Base-by-base conservation (phyloP, 345 rosid genomes). In the Gossypium sturtianum region DNA sequence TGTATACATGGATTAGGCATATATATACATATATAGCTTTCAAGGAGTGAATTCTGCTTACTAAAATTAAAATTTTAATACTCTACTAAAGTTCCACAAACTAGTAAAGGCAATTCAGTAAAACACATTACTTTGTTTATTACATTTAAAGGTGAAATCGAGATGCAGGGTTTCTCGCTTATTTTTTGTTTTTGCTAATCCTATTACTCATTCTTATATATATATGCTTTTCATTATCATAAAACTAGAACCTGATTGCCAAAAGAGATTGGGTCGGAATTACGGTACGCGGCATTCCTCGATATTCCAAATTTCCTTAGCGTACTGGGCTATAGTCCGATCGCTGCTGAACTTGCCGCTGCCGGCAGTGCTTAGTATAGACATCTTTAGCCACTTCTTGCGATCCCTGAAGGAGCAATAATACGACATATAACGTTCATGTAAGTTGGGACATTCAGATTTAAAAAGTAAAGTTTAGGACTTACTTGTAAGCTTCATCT, bases 291-390 rank as follows among this genome's bases (percentile, higher is more conserved):
- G 85, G 84, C 98, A 90, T 69, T 88, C 93, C 79, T 87, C 78
- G 2, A 94, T 89, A 82, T 89, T 90, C 97, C 98, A 94, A 23
- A 94, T 92, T 77, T 94, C 98, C 70, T 86, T 88, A 2, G 97
- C 97, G 60, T 94, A 94, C 69, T 94, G 93, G 77, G 89, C 85
- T 49, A 94, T 90, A 6, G 98, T 94, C 9, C 95, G 85, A 71
- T 94, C 98, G 22, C 97, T 94, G 85, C 95, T 90, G 83, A 94
- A 94, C 80, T 94, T 94, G 73, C 97, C 98, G n/a, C 89, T 84
- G 41, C 98, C 98, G 4, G 97, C 98, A 3, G 98, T 92, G 88
- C 97, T 94, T 72, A 94, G 57, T 72, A 94, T 94, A 25, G 98
- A 94, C 95, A 90, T 92, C 84, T 80, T 89, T 72, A 90, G 83